Evolutionary conservation across 805 yeast species (phyloP), one percentile per base, ranked within the genome.

Genomic region (Metschnikowia lochheadii): DNA sequence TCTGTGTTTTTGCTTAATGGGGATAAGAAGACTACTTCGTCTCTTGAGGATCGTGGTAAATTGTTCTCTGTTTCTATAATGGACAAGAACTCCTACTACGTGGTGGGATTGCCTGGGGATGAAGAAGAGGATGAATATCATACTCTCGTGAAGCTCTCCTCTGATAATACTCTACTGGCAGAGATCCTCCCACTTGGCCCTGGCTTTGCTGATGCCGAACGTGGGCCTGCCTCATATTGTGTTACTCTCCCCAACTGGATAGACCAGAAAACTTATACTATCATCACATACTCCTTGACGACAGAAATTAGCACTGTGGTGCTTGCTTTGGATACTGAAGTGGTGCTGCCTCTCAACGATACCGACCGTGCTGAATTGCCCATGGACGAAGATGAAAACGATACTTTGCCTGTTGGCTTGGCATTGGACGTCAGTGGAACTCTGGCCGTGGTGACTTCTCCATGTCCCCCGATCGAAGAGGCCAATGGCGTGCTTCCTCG

Each of bases 301-400:
- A 75, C 87, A 2, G 96, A 87, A 49, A 60, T 87, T 14, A 66
- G 79, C 6, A 66, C 84, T 57, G 68, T 49, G 5, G 55, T 50
- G 21, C 41, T 60, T 11, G 58, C 56, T 5, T 42, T 44, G 3
- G 38, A 56, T 0, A 34, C 56, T 3, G 43, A 51, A 14, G 40
- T 60, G 2, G 59, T 84, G 1, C 69, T 69, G 31, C 83, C 83
- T 7, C 65, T 78, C 3, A 86, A 85, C 57, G 97, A 90, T 60
- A 72, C 83, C 3, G 82, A 81, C 58, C 75, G 87, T 45, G 96
- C 96, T 0, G 77, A 81, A 23, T 70, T 89, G 54, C 96, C 96
- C 1, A 70, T 88, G 57, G 81, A 80, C 60, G 84, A 81, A 7
- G 70, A 84, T 0, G 84, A 79, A 42, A 84, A 78, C 46, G 96